A percentile compares a stretch with the other conserved stretches of the same genome.
phyloP scores from a whole-genome alignment of 106 monocot species.

The Amphibolis antarctica region DNA sequence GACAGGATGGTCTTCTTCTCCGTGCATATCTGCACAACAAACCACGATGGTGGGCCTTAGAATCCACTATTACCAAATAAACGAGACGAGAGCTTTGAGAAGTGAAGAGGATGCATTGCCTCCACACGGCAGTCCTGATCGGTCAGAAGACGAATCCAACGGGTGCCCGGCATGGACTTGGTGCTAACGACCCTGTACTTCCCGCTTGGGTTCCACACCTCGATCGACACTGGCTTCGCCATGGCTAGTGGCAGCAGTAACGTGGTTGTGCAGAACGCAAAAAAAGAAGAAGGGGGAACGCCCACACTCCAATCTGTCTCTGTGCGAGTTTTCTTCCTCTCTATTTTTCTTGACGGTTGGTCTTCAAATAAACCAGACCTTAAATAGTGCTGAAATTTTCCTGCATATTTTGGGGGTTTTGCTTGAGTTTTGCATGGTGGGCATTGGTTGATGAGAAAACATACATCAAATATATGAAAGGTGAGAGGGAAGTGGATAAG shows the following conservation, averaged over 20 bases:
- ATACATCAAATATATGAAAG: not conserved
- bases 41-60: not conserved
- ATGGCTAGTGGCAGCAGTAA: slow-evolving; percentile 13
- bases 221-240: slow-evolving; percentile 85
- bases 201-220: slow-evolving; percentile 95
- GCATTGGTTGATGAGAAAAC: not conserved
- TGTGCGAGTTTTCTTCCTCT: not conserved
- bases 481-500: not conserved
- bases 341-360: not conserved
- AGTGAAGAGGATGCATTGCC: slow-evolving; percentile 16
- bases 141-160: slow-evolving; percentile 87
- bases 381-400: not conserved
- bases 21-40: slow-evolving; percentile 63
- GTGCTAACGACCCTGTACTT: slow-evolving; percentile 96
- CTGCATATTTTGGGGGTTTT: not conserved
- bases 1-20: slow-evolving; percentile 94
- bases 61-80: not conserved
- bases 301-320: too few relatives aligned
- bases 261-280: too few relatives aligned
- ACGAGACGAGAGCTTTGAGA: not conserved
- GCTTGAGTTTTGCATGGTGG: not conserved
- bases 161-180: slow-evolving; percentile 97
- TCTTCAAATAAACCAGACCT: too few relatives aligned
- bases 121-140: slow-evolving; percentile 96
- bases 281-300: too few relatives aligned